A percentile compares a stretch with the other conserved stretches of the same genome.
Evolutionary conservation across 1,284 basidiomycete genomes (phyloP).

Genomic region (Sutorius eximius): DNA sequence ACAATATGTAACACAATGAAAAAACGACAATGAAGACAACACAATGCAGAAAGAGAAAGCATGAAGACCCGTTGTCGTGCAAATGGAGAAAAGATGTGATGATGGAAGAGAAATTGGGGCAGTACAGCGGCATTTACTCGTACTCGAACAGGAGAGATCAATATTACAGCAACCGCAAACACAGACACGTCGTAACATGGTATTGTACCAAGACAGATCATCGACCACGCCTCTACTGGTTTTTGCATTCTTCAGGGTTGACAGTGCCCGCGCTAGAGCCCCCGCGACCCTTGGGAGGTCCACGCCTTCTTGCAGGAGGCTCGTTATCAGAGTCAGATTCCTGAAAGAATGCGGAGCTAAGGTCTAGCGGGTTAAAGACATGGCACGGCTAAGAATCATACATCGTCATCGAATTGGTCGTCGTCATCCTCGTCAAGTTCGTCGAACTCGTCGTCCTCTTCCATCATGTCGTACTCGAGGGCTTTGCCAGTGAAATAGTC

Average conservation of each 20-base stretch:
- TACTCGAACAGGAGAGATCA: conserved; percentile 13
- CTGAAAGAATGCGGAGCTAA: conserved; percentile 26
- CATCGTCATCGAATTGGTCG: conserved; percentile 56
- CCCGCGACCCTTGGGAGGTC: conserved; percentile 54
- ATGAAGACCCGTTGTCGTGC: background rate
- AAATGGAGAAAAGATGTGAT: background rate
- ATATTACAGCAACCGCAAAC: conserved; percentile 10
- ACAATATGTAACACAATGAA: conserved; percentile 7
- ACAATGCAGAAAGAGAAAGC: background rate
- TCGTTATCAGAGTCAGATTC: conserved; percentile 57
- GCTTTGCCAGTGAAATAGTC: conserved; percentile 98
- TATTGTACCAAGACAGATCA: conserved; percentile 23
- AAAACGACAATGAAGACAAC: background rate
- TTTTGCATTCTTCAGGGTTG: conserved; percentile 84
- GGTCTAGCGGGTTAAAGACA: conserved; percentile 16
- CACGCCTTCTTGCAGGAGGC: conserved; percentile 55
- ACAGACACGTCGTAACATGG: conserved; percentile 14
- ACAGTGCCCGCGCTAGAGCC: conserved; percentile 41
- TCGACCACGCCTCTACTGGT: conserved; percentile 55
- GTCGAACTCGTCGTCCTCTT: conserved; percentile 69
- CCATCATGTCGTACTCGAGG: conserved; percentile 82
- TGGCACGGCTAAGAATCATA: conserved; percentile 34
- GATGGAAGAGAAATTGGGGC: background rate
- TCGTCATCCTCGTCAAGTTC: conserved; percentile 63
- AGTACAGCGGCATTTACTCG: conserved; percentile 19